Evolutionary conservation across 441 rosid species (phyloP), one percentile per base, ranked within the genome.

Genomic region (Erysimum cheiri): DNA sequence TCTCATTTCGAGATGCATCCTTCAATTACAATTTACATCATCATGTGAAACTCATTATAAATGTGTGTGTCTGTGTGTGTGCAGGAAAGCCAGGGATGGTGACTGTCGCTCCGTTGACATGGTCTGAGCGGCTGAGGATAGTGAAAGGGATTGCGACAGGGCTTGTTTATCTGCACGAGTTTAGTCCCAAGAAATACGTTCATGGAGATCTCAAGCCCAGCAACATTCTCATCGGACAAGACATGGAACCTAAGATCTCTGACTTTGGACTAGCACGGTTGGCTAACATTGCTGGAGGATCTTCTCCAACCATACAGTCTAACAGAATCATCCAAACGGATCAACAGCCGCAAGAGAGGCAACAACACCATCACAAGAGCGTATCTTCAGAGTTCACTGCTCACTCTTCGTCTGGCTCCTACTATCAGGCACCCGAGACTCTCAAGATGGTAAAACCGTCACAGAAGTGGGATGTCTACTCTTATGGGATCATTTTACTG

Each of bases 391-490:
- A 94, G 52, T 78, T 83, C 79, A 79, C 87, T 0, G 67, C 87
- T 1, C 53, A 84, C 47, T 67, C 73, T 67, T 81, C 89, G 10
- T 80, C 88, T 28, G 88, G 85, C 37, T 85, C 92, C 4, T 81
- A 82, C 50, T 95, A 95, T 76, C 96, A 87, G 74, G 97, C 99
- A 48, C 98, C 98, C 0, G 98, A 95, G 83, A 88, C 93, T 39
- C 77, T 86, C 41, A 95, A 89, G 80, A 82, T 80, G 58, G 85
- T 92, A 58, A 95, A 92, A 80, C 97, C 97, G 8, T 95, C 98
- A 5, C 98, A 95, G 77, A 95, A 90, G 77, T 95, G 99, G 99
- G 99, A 95, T 79, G 85, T 91, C 4, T 95, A 92, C 85, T 90
- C 99, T 4, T 92, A 73, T n/a, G 98, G 99, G 19, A 91, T 92